These are phyloP conservation scores for Leccinum rimulosum DNA, from an alignment of 768 basidiomycete species.

Conservation along the genomic window DNA sequence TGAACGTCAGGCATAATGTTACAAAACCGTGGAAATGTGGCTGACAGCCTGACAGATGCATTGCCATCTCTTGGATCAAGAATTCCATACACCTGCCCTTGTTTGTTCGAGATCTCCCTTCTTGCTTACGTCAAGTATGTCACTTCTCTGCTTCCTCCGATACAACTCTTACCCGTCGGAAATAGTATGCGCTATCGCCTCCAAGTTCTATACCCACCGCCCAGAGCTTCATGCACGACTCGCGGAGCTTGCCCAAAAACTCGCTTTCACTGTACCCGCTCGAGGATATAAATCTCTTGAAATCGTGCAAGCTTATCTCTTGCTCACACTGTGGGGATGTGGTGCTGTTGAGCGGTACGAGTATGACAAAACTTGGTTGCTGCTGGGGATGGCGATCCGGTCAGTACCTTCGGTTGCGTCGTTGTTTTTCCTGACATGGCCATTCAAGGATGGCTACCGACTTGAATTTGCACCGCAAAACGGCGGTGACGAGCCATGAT, in stretches of 20 bases:
- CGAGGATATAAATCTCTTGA: constrained; percentile 90
- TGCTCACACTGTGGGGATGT: constrained; percentile 87
- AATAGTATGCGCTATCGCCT: constrained; percentile 91
- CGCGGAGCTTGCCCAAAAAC: constrained; percentile 78
- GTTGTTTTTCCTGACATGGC: constrained; percentile 10
- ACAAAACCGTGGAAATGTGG: background rate
- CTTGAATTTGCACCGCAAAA: constrained; percentile 91
- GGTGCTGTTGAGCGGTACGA: constrained; percentile 96
- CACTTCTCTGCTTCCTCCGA: background rate
- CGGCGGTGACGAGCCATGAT: constrained; percentile 53
- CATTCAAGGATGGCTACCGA: constrained; percentile 85
- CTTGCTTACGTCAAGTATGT: constrained; percentile 86
- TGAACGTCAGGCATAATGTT: constrained; percentile 52
- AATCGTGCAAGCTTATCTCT: constrained; percentile 91
- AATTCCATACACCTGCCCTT: constrained; percentile 91
- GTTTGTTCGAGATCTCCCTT: constrained; percentile 95
- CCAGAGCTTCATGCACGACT: constrained; percentile 80
- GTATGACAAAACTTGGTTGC: constrained; percentile 91
- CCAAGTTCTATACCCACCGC: constrained; percentile 81
- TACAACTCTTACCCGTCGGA: background rate
- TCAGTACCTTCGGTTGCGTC: constrained; percentile 27
- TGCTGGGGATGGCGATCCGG: constrained; percentile 85
- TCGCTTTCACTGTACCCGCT: constrained; percentile 85
- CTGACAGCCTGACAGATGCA: constrained; percentile 53
- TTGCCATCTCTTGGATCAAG: constrained; percentile 75